phyloP scores from a whole-genome alignment of 169 alveolate species.

The Plasmodium sp. region DNA sequence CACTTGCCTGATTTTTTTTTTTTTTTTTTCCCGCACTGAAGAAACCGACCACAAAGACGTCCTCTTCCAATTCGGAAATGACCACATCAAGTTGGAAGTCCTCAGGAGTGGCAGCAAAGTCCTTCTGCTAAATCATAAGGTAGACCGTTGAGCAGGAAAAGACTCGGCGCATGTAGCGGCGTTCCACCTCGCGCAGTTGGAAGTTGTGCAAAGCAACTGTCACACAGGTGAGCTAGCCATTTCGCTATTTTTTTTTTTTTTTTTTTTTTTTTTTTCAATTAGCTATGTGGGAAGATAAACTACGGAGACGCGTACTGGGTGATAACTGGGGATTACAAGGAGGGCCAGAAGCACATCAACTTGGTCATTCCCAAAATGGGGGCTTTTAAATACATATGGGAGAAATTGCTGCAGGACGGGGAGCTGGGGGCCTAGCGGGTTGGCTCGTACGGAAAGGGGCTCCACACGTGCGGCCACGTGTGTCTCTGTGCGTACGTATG shows the following conservation, averaged over 20 bases:
- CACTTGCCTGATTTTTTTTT: not conserved
- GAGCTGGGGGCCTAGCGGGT: not conserved
- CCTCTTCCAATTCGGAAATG: conserved; percentile 23
- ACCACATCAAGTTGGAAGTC: conserved; percentile 60
- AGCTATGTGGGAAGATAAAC: conserved; percentile 53
- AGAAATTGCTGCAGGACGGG: conserved; percentile 40
- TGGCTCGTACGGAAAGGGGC: not conserved
- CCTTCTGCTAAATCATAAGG: conserved; percentile 41
- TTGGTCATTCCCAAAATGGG: conserved; percentile 51
- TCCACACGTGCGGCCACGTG: not conserved
- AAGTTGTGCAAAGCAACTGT: not conserved
- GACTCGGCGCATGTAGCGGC: not conserved
- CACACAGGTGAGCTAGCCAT: not conserved
- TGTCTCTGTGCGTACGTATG: not conserved
- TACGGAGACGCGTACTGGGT: conserved; percentile 65
- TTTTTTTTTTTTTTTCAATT: not conserved
- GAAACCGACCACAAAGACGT: conserved; percentile 32
- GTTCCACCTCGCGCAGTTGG: not conserved
- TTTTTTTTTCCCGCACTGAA: not conserved
- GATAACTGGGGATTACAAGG: conserved; percentile 36
- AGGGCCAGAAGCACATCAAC: conserved; percentile 17
- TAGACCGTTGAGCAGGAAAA: not conserved
- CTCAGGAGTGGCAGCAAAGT: not conserved
- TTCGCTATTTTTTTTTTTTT: not conserved
- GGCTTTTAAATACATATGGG: conserved; percentile 57